Conservation (phyloP, 73 alveolate genomes). For the Breviolum minutum region DNA sequence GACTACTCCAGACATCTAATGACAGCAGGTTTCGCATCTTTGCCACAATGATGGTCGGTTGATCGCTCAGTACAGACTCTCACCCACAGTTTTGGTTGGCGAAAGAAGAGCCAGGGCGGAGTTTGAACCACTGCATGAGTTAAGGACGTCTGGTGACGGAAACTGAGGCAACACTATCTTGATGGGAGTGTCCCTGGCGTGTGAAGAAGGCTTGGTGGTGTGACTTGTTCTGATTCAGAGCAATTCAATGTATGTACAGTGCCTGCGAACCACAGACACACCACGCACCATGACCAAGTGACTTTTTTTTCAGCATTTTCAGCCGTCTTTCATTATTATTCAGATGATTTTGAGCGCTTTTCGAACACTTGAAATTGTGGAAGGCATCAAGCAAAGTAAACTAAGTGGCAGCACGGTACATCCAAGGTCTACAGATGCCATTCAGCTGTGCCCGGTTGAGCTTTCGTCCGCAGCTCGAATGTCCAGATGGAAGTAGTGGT, state of each 20-base stretch:
- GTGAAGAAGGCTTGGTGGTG: conserved; percentile 86
- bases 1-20: too few species aligned
- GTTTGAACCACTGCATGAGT: background rate
- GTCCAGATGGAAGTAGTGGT: background rate
- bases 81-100: background rate
- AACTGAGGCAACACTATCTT: conserved; percentile 54
- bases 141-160: background rate
- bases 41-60: conserved; percentile 89
- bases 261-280: too few species aligned
- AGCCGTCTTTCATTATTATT: too few species aligned
- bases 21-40: conserved; percentile 59
- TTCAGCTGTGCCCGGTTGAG: conserved; percentile 80
- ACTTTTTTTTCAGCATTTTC: too few species aligned
- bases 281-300: too few species aligned
- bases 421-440: conserved; percentile 36
- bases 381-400: background rate
- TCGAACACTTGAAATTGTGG: too few species aligned
- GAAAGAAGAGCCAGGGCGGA: background rate
- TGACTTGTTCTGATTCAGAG: background rate
- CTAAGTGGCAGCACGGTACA: background rate
- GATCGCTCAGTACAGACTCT: background rate
- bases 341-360: too few species aligned
- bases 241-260: too few species aligned
- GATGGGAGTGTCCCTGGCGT: conserved; percentile 84
- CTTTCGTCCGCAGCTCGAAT: conserved; percentile 14